Base-by-base conservation (phyloP, 805 yeast species). In the Wickerhamomyces canadensis region DNA sequence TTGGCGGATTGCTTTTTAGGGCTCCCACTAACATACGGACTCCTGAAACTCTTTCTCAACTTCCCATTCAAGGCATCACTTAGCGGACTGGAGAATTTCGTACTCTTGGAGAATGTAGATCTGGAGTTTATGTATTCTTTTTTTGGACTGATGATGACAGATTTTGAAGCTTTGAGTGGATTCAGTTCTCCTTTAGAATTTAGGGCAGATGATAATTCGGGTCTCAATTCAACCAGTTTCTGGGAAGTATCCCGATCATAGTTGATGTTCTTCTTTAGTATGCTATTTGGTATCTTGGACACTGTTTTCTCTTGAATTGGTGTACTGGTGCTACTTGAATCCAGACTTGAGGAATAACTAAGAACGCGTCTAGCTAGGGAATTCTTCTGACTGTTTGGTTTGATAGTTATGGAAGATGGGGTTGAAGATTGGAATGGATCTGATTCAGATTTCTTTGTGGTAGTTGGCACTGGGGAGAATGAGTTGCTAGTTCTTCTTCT, bases 81-180 rank as follows among this genome's bases (percentile, higher is more conserved):
- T 31, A 53, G 31, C 7, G 57, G 57, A 18, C 51, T 52, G 7
- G 52, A 38, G 29, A 45, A 42, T 27, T 39, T 50, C 1, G 45
- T 31, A 2, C 34, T 36, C 16, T 33, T 37, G 5, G 40, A 24
- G 3, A 41, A 24, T 6, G 21, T 37, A 34, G 34, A 19, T 19
- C 34, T 38, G 2, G 36, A 15, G 16, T 37, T 33, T 15, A 47
- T 38, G 16, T 39, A 37, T 18, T 48, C 49, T 31, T 60, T 61
- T 21, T 61, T 54, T 9, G 70, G 70, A 3, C 67, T 60, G 35
- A 64, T 54, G 5, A 61, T 40, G 2, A 63, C 64, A 21, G 52
- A 38, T 34, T 45, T 53, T 5, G 64, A 59, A 3, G 54, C 60
- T 38, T 57, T 60, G 5, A 58, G 43, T 3, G 65, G 62, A 36